phyloP scores from a whole-genome alignment of 768 basidiomycete species.

The Mycena latifolia region DNA sequence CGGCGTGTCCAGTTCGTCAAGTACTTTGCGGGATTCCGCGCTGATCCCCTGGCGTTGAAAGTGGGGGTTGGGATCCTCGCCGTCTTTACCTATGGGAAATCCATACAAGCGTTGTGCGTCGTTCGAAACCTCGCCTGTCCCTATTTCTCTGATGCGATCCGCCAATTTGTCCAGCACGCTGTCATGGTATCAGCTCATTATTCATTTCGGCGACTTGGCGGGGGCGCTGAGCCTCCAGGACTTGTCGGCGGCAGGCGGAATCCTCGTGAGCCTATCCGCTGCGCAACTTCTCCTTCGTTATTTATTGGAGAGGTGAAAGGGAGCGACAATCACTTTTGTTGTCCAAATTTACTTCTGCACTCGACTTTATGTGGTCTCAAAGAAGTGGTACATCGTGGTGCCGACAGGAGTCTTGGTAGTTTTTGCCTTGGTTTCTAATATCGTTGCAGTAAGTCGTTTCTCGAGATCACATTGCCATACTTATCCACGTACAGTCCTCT shows the following conservation, averaged over 20 bases:
- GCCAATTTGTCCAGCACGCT: neutral
- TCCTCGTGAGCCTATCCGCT: neutral
- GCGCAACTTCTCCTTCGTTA: too few relatives aligned
- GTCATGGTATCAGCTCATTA: neutral
- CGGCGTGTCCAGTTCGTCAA: constrained; percentile 1
- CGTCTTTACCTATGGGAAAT: neutral
- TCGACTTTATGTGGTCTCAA: constrained; percentile 5
- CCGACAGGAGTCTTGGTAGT: neutral
- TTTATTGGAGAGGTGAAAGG: neutral
- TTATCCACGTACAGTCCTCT: neutral
- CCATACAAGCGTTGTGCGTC: constrained; percentile 5
- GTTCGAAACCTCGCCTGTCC: too few relatives aligned
- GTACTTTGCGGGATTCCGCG: constrained; percentile 4
- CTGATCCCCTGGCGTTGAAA: neutral
- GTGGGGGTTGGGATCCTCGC: constrained; percentile 1
- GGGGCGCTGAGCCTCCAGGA: neutral
- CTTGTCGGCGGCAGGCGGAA: neutral
- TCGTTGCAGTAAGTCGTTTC: neutral
- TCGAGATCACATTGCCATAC: too few relatives aligned
- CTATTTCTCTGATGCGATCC: neutral
- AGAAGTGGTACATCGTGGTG: constrained; percentile 9
- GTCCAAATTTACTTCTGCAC: constrained; percentile 12
- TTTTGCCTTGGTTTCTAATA: neutral
- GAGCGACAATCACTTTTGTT: neutral
- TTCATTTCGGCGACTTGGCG: neutral